A percentile compares a stretch with the other conserved stretches of the same genome.
These are phyloP conservation scores for Daldinia childiae DNA, from an alignment of 495 filamentous ascomycete species.

Conservation along the genomic window DNA sequence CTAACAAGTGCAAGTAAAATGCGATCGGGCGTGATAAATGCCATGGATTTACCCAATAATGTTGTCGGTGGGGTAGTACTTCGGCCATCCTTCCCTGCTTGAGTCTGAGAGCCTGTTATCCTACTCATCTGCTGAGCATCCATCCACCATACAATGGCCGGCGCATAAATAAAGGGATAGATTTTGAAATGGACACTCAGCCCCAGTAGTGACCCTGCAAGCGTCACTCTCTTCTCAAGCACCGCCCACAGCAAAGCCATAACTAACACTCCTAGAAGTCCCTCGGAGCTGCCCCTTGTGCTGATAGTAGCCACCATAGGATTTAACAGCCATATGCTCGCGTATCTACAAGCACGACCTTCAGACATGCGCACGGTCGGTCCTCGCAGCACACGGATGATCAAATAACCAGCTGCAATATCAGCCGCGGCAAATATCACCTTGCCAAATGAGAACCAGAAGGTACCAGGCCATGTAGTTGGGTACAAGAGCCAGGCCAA, in stretches of 20 bases:
- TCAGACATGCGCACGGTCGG: slow-evolving; percentile 46
- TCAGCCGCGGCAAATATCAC: slow-evolving; percentile 84
- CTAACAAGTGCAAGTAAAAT: slow-evolving; percentile 71
- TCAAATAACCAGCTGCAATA: slow-evolving; percentile 86
- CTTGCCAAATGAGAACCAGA: slow-evolving; percentile 88
- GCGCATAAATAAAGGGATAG: slow-evolving; percentile 94
- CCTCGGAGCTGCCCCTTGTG: slow-evolving; percentile 92
- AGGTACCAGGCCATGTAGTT: slow-evolving; percentile 67
- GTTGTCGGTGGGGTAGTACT: not conserved
- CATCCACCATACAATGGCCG: slow-evolving; percentile 88
- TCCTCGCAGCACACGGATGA: slow-evolving; percentile 66
- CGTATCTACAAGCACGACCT: slow-evolving; percentile 71
- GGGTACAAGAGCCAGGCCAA: slow-evolving; percentile 90
- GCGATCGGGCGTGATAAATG: slow-evolving; percentile 70
- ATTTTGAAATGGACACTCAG: slow-evolving; percentile 97
- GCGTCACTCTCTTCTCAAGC: slow-evolving; percentile 60
- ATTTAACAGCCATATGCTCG: slow-evolving; percentile 91
- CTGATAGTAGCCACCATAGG: slow-evolving; percentile 98
- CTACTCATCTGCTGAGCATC: slow-evolving; percentile 59
- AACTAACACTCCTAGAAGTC: slow-evolving; percentile 84
- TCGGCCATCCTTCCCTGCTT: not conserved
- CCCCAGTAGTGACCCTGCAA: slow-evolving; percentile 82
- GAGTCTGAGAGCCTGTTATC: not conserved
- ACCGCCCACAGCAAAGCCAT: slow-evolving; percentile 84
- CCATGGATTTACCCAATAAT: slow-evolving; percentile 34